Evolutionary conservation across 164 flowering plant species (phyloP).

Genomic region (Magnolia sinica): DNA sequence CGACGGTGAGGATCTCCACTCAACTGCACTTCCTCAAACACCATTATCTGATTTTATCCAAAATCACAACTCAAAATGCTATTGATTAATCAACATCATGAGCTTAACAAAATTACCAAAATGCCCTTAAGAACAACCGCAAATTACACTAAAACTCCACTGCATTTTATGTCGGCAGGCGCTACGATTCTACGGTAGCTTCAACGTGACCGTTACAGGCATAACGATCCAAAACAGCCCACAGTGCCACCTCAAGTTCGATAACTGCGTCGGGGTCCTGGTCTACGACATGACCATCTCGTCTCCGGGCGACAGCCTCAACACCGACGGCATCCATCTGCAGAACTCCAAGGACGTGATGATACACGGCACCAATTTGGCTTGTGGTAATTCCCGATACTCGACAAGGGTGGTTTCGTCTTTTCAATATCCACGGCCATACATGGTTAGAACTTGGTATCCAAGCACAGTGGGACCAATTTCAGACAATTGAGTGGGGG

Average conservation of each 20-base stretch:
- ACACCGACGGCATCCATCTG: slow-evolving; percentile 48
- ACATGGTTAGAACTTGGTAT: not conserved
- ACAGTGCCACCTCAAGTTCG: slow-evolving; percentile 42
- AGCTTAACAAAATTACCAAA: not conserved
- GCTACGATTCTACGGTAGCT: slow-evolving; percentile 36
- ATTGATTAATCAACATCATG: not conserved
- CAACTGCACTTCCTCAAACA: not conserved
- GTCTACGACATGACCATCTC: slow-evolving; percentile 25
- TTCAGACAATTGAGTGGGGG: not conserved
- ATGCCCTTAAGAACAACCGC: not conserved
- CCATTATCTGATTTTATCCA: not conserved
- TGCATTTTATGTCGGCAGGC: slow-evolving; percentile 17
- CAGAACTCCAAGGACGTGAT: slow-evolving; percentile 37
- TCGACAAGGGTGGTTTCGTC: not conserved
- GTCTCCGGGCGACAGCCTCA: slow-evolving; percentile 42
- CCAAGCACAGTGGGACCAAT: not conserved
- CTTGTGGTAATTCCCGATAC: slow-evolving; percentile 31
- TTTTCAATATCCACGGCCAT: not conserved
- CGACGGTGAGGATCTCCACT: slow-evolving; percentile 25
- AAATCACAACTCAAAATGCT: not conserved
- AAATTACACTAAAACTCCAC: not conserved
- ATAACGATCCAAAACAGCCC: slow-evolving; percentile 39
- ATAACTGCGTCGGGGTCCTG: slow-evolving; percentile 29
- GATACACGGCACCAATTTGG: slow-evolving; percentile 28
- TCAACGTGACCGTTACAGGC: slow-evolving; percentile 30